Conservation (phyloP, 2,329 filamentous ascomycete species). For the Botrytis aclada region DNA sequence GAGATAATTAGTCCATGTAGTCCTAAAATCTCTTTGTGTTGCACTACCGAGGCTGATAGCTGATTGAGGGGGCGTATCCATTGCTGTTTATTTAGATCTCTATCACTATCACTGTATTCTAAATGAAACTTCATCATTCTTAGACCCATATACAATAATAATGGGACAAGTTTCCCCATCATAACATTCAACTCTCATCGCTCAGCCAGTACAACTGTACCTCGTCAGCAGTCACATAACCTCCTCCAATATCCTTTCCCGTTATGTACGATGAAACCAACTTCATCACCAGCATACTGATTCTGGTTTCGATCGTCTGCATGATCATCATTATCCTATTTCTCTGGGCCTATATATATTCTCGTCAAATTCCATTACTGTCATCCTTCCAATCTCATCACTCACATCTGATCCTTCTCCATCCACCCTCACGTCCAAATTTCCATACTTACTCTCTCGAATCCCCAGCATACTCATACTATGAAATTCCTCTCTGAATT, state of each 20-base stretch:
- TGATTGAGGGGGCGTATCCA: neutral
- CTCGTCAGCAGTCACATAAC: neutral
- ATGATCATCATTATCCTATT: neutral
- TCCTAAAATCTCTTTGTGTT: neutral
- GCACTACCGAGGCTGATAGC: neutral
- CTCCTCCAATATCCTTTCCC: neutral
- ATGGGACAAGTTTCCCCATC: no score
- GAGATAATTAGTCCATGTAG: neutral
- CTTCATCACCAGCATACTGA: neutral
- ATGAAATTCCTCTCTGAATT: neutral
- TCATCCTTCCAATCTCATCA: neutral
- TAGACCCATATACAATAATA: no score
- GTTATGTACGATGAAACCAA: constrained; percentile 8
- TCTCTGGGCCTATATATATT: neutral
- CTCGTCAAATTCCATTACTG: neutral
- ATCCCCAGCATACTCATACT: neutral
- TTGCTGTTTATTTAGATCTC: neutral
- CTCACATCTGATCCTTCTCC: neutral
- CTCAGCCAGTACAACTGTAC: neutral
- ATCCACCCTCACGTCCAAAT: neutral
- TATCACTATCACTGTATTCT: neutral
- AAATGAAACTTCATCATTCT: no score
- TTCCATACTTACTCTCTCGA: neutral
- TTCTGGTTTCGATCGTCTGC: neutral
- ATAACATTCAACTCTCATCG: neutral